These are phyloP conservation scores for Tylopilus sp. DNA, from an alignment of 768 basidiomycete species.

Conservation along the genomic window DNA sequence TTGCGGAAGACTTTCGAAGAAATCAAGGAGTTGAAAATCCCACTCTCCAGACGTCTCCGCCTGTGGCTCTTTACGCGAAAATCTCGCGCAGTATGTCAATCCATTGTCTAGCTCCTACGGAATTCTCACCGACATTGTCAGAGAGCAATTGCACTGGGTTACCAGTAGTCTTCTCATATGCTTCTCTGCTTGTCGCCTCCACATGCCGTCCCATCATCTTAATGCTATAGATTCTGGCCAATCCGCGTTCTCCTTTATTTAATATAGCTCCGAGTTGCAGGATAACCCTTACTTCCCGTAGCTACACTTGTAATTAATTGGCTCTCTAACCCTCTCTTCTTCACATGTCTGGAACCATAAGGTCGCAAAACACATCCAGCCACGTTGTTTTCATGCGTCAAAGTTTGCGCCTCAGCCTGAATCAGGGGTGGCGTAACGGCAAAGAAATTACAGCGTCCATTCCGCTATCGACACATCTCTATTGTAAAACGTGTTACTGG, in stretches of 20 bases:
- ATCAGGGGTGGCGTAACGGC: too few species aligned
- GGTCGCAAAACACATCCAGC: too few species aligned
- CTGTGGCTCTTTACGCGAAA: slow-evolving; percentile 7
- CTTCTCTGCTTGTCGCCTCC: not conserved
- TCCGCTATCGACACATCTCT: too few species aligned
- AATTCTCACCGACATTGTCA: not conserved
- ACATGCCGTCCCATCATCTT: not conserved
- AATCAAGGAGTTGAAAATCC: slow-evolving; percentile 18
- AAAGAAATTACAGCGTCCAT: too few species aligned
- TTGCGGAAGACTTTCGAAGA: slow-evolving; percentile 20
- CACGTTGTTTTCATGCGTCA: too few species aligned
- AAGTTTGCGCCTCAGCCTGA: too few species aligned
- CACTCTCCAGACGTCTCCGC: slow-evolving; percentile 7
- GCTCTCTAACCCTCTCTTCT: too few species aligned
- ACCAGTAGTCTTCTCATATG: not conserved
- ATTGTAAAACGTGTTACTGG: too few species aligned
- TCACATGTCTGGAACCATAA: too few species aligned
- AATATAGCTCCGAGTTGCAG: not conserved
- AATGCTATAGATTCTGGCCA: not conserved
- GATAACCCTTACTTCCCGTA: too few species aligned
- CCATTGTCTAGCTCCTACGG: too few species aligned
- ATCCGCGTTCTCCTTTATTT: not conserved
- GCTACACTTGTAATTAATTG: too few species aligned
- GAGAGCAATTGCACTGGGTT: slow-evolving; percentile 3
- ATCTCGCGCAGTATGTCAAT: slow-evolving; percentile 7